Percentiles rank a stretch among this genome's conserved stretches.
phyloP scores from a whole-genome alignment of 192 early-diverging fungal species.

The Umbelopsis isabellina region DNA sequence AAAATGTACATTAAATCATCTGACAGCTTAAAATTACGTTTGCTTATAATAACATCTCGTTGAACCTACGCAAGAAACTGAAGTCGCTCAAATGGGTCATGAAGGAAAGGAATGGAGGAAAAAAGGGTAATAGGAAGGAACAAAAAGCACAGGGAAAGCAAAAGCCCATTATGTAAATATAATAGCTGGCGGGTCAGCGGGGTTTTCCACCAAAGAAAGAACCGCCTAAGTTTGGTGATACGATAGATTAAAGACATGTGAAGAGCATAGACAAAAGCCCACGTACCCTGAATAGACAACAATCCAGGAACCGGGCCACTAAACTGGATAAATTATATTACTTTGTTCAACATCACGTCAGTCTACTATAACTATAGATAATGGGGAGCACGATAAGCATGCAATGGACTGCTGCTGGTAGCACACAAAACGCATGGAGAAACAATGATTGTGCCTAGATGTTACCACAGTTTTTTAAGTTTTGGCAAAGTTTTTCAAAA shows the following conservation, averaged over 20 bases:
- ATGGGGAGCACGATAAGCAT: too few species aligned
- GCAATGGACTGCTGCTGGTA: too few species aligned
- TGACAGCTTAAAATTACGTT: neutral
- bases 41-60: neutral
- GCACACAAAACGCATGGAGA: too few species aligned
- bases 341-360: too few species aligned
- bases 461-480: too few species aligned
- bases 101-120: constrained; percentile 7
- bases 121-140: constrained; percentile 8
- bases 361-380: too few species aligned
- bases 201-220: neutral
- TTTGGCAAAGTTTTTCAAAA: too few species aligned
- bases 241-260: constrained; percentile 3
- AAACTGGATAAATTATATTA: too few species aligned
- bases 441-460: too few species aligned
- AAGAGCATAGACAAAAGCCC: neutral
- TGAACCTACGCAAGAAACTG: constrained; percentile 26
- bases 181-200: neutral
- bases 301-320: neutral
- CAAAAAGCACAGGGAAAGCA: neutral
- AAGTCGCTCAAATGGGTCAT: constrained; percentile 31
- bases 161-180: neutral
- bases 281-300: neutral
- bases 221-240: neutral
- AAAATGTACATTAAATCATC: neutral